phyloP scores from a whole-genome alignment of 768 basidiomycete species.

The Gautieria morchelliformis region DNA sequence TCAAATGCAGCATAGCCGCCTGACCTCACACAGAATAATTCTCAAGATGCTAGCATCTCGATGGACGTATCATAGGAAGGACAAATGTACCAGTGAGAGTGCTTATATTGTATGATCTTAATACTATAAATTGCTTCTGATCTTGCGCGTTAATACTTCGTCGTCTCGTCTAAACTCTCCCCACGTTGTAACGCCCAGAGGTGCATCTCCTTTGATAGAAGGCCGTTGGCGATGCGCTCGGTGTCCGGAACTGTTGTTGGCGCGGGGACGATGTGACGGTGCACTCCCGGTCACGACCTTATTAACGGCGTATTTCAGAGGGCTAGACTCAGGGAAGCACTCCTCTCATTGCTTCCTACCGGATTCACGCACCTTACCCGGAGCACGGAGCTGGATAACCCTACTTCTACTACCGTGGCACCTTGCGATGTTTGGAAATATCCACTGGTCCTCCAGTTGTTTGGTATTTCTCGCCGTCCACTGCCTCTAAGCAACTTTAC shows the following conservation, averaged over 20 bases:
- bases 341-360: slow-evolving; percentile 40
- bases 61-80: background rate
- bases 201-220: slow-evolving; percentile 46
- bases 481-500: too few relatives aligned
- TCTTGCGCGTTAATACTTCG: slow-evolving; percentile 30
- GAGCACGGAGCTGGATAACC: too few relatives aligned
- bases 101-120: background rate
- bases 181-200: slow-evolving; percentile 47
- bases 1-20: background rate
- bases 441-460: too few relatives aligned
- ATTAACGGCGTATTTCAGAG: slow-evolving; percentile 62
- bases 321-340: slow-evolving; percentile 65
- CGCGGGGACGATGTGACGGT: slow-evolving; percentile 70
- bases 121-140: slow-evolving; percentile 33
- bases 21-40: background rate
- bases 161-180: slow-evolving; percentile 56
- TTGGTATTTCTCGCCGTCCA: too few relatives aligned
- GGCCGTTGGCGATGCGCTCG: slow-evolving; percentile 5
- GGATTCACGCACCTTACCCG: too few relatives aligned
- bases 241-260: slow-evolving; percentile 29
- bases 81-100: background rate
- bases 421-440: too few relatives aligned
- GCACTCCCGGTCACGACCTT: slow-evolving; percentile 36
- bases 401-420: too few relatives aligned
- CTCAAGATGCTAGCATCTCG: background rate